These are phyloP conservation scores for Salix caprea DNA, from an alignment of 345 rosid genomes.

Conservation along the genomic window DNA sequence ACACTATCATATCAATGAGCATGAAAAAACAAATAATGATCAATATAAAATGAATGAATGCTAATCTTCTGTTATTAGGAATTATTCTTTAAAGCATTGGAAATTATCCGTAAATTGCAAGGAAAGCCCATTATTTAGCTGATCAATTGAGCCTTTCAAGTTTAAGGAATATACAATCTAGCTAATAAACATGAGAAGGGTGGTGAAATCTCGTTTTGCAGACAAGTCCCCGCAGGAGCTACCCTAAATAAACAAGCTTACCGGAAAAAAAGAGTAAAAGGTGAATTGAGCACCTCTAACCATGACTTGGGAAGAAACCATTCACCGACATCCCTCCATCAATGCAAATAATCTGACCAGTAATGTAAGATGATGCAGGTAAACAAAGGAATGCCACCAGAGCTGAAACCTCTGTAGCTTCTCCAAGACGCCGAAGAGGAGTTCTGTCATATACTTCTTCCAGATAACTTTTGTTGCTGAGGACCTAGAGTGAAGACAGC, in stretches of 20 bases:
- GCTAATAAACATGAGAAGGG: neutral
- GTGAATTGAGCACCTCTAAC: slow-evolving; percentile 18
- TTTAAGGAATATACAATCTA: neutral
- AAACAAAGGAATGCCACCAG: slow-evolving; percentile 70
- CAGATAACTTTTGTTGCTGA: slow-evolving; percentile 36
- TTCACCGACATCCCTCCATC: slow-evolving; percentile 67
- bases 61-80: too few species aligned
- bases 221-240: neutral
- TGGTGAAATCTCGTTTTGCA: neutral
- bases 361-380: slow-evolving; percentile 75
- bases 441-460: slow-evolving; percentile 57
- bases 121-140: too few species aligned
- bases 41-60: too few species aligned
- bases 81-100: too few species aligned
- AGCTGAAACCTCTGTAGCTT: slow-evolving; percentile 57
- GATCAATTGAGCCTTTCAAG: too few species aligned
- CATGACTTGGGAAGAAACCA: slow-evolving; percentile 51
- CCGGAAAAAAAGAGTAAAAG: neutral
- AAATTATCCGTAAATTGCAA: too few species aligned
- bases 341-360: slow-evolving; percentile 64
- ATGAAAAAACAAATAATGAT: too few species aligned
- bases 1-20: too few species aligned
- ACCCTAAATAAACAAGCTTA: neutral
- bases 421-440: slow-evolving; percentile 57
- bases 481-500: slow-evolving; percentile 26